Conservation (phyloP, 257 asterid species). For the Lavandula angustifolia region DNA sequence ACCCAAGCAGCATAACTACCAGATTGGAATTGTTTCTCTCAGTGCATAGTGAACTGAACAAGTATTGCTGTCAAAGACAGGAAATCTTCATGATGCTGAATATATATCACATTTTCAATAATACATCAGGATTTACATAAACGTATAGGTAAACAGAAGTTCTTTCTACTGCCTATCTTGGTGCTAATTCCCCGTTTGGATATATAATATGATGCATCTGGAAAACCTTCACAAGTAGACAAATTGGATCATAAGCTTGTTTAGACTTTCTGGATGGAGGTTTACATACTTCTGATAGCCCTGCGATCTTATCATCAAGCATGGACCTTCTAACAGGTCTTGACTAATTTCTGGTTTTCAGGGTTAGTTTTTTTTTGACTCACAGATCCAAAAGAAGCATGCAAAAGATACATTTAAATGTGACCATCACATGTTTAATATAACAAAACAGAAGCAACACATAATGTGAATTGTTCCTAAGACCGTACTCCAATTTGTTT, state of each 20-base stretch:
- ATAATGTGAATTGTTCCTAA: too few species aligned
- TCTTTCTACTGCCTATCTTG: background rate
- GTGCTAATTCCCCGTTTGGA: constrained; percentile 1
- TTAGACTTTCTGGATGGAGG: constrained; percentile 15
- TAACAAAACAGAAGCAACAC: too few species aligned
- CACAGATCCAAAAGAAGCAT: background rate
- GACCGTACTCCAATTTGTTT: background rate
- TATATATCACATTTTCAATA: background rate
- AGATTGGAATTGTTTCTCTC: constrained; percentile 17
- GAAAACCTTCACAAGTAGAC: constrained; percentile 1
- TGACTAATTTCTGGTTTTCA: background rate
- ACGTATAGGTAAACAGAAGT: constrained; percentile 1
- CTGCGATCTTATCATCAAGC: background rate
- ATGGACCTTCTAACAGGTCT: background rate
- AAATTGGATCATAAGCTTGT: constrained; percentile 16
- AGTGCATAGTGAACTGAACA: constrained; percentile 10
- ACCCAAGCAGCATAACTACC: constrained; percentile 6
- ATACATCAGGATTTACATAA: background rate
- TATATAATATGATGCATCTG: background rate
- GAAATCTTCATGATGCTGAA: background rate
- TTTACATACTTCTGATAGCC: background rate
- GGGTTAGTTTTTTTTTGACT: background rate
- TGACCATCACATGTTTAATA: background rate
- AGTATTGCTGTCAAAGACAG: background rate
- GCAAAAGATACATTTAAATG: background rate